phyloP scores from a whole-genome alignment of 2,329 filamentous ascomycete species.

The Penicillium sclerotiorum region DNA sequence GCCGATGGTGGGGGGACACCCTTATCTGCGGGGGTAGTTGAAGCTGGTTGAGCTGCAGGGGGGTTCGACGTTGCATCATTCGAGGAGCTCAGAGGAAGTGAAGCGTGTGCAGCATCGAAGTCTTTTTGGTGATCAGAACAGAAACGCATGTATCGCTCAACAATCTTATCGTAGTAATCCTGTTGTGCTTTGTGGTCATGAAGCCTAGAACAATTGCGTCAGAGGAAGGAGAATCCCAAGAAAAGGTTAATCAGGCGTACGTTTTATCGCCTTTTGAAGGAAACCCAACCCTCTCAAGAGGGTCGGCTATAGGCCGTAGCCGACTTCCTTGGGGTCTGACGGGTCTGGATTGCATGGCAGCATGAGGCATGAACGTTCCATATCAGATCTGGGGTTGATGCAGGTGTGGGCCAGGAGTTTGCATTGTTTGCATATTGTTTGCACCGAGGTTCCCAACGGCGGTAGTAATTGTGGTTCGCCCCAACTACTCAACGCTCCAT shows the following conservation, averaged over 20 bases:
- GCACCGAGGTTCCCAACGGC: conserved; percentile 27
- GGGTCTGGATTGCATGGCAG: conserved; percentile 18
- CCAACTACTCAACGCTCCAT: conserved; percentile 29
- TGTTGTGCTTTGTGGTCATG: conserved; percentile 79
- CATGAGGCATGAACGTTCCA: conserved; percentile 5
- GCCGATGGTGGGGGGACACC: conserved; percentile 53
- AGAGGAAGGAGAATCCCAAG: neutral
- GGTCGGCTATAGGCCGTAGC: conserved; percentile 75
- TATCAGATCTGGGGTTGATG: conserved; percentile 9
- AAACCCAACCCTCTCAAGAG: conserved; percentile 78
- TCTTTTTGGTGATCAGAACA: conserved; percentile 75
- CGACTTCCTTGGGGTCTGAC: conserved; percentile 40
- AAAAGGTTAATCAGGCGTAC: conserved; percentile 48
- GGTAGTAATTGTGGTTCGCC: conserved; percentile 17
- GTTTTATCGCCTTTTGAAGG: conserved; percentile 89
- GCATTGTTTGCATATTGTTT: conserved; percentile 27
- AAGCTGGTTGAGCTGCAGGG: conserved; percentile 32
- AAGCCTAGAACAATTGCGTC: conserved; percentile 53
- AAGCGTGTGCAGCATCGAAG: conserved; percentile 74
- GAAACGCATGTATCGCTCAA: conserved; percentile 86
- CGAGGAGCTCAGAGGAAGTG: conserved; percentile 52
- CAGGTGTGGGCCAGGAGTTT: conserved; percentile 10
- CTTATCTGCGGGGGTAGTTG: conserved; percentile 22
- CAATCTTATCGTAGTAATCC: conserved; percentile 81
- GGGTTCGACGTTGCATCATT: conserved; percentile 44